Base-by-base conservation (phyloP, 768 basidiomycete genomes). In the Lentinula sp. region DNA sequence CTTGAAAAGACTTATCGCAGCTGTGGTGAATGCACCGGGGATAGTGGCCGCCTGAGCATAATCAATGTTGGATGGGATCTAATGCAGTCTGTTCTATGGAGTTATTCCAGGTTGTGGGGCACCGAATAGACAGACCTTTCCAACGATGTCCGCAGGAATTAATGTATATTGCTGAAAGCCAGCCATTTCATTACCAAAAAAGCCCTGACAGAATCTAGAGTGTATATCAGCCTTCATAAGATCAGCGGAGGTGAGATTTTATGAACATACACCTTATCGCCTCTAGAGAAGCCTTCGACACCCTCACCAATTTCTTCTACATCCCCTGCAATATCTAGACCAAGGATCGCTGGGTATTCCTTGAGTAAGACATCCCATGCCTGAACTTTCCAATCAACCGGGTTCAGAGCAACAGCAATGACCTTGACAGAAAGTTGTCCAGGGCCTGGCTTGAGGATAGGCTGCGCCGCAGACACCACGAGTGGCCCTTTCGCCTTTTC, bases 231-330 rank as follows among this genome's bases (percentile, higher is more conserved):
- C 33, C 12, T 50, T 41, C 1, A 35, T 3, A 36, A 42, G 32
- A 18, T 4, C 18, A 37, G 2, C 2, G 12, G 16, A 12, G n/a
- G 9, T 23, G 28, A 28, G 28, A 28, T 28, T 28, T 16, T n/a
- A n/a, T 12, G 23, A 57, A 36, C 79, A 65, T 70, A 83, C 82
- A 86, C 81, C 67, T 76, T 72, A 67, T 86, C 83, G 3, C 83
- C 84, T 33, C 73, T 73, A 62, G 79, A 73, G 66, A 84, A 79
- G 36, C 72, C 71, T 13, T 70, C 74, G 6, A 86, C 84, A 1
- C 77, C 80, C 59, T 80, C 78, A 2, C 84, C 85, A 48, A 85
- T 72, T 35, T 72, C 76, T 20, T 75, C 78, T 5, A 86, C 77
- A 1, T 78, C 75, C 4, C 85, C 85, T 42, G 84, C 79, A 35